phyloP scores from a whole-genome alignment of 148 eudicot species.

The Chenopodium quinoa region DNA sequence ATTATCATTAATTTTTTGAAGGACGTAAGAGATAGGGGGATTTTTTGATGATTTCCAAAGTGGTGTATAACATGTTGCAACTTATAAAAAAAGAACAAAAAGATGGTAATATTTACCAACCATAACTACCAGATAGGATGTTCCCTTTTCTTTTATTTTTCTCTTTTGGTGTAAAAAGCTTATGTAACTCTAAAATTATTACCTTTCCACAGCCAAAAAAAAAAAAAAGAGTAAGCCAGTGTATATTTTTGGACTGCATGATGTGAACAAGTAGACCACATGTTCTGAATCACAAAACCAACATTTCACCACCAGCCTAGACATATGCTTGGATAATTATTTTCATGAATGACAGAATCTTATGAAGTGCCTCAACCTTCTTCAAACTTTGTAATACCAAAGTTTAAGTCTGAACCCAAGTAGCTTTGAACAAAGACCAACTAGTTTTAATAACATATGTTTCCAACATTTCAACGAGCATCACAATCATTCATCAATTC shows the following conservation, averaged over 20 bases:
- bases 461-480: not conserved
- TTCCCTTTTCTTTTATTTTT: not conserved
- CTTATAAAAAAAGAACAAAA: not conserved
- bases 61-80: not conserved
- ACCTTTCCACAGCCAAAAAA: not conserved
- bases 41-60: not conserved
- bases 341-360: not conserved
- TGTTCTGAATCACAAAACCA: not conserved
- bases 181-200: not conserved
- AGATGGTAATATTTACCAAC: not conserved
- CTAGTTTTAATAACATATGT: not conserved
- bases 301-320: too few relatives aligned
- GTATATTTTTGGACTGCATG: not conserved
- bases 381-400: not conserved
- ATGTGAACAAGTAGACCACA: not conserved
- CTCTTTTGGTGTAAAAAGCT: too few relatives aligned
- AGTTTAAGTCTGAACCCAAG: not conserved
- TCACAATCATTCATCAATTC: not conserved
- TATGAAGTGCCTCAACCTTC: not conserved
- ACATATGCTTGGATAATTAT: too few relatives aligned
- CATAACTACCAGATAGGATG: not conserved
- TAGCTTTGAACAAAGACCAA: not conserved
- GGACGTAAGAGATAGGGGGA: too few relatives aligned
- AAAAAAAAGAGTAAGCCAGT: too few relatives aligned
- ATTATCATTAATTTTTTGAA: not conserved